Conservation (phyloP, 768 basidiomycete species). For the Mycena floridula region DNA sequence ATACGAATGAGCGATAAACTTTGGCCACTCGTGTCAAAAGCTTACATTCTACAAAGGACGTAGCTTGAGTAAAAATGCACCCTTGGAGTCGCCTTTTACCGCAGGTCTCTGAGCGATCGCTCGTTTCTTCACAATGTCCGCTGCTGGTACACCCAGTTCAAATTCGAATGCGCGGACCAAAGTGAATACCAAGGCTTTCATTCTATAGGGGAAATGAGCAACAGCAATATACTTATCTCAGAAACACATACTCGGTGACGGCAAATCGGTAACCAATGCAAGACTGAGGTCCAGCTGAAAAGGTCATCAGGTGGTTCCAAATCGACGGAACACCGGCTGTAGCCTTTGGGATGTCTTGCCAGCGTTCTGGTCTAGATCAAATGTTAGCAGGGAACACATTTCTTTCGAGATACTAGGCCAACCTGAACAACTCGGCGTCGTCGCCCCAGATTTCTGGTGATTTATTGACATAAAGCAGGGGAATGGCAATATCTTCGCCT, state of each 20-base stretch:
- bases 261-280: not conserved
- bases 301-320: not conserved
- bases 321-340: not conserved
- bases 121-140: conserved; percentile 5
- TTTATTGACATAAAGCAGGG: conserved; percentile 18
- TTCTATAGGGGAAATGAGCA: conserved; percentile 8
- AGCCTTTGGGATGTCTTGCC: not conserved
- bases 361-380: not conserved
- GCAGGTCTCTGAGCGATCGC: not conserved
- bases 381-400: too few species aligned
- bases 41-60: too few species aligned
- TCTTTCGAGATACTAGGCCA: not conserved
- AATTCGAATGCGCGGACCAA: conserved; percentile 16
- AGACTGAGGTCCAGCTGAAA: not conserved
- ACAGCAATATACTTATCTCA: not conserved
- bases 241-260: not conserved
- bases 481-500: conserved; percentile 23
- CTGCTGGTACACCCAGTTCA: conserved; percentile 14
- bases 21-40: too few species aligned
- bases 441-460: not conserved
- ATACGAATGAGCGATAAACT: too few species aligned
- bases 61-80: too few species aligned
- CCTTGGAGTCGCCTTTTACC: too few species aligned
- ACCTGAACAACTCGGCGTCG: not conserved
- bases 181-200: conserved; percentile 19